Base-by-base conservation (phyloP, 768 basidiomycete genomes). In the Phanerochaete sordida region DNA sequence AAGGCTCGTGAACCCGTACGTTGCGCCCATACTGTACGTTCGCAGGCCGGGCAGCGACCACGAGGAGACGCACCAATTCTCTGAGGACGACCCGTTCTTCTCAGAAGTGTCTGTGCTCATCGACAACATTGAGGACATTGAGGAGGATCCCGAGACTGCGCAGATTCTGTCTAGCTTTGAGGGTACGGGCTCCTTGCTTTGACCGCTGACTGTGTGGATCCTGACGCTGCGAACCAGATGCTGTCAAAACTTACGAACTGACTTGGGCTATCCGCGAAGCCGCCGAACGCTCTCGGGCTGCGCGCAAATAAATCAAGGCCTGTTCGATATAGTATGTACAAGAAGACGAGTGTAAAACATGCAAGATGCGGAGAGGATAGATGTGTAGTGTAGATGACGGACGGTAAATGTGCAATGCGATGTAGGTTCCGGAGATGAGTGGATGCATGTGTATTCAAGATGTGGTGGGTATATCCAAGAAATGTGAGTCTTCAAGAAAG, bases 221-320 rank as follows among this genome's bases (percentile, higher is more conserved):
- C 12, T 33, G 31, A 2, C 50, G 15, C 31, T 33, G 6, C 33
- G 1, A 5, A 28, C 15, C n/a, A 51, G 91, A 94, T 74, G 93
- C 93, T 45, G 88, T 87, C 67, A 87, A 83, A 74, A 90, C 93
- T 5, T 96, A 96, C 66, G 87, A 95, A 71, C 79, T 96, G 62
- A 95, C 93, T 21, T 96, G 94, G 94, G 92, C 93, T 30, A 95
- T 96, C 71, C 88, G 93, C 49, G 78, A 83, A 63, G 88, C 91
- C 30, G 84, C 84, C 65, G 91, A 93, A 69, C 81, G 79, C 55
- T 85, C 85, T 62, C 84, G 84, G 60, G 68, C 73, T 59, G 30
- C 44, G n/a, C 65, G 39, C 11, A 43, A 43, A 16, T 43, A 43
- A 19, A 19, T 19, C 8, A 43, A 43, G 19, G 4, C 19, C 39